Base-by-base conservation (phyloP, 2,329 filamentous ascomycete genomes). In the Diaporthe sp. region DNA sequence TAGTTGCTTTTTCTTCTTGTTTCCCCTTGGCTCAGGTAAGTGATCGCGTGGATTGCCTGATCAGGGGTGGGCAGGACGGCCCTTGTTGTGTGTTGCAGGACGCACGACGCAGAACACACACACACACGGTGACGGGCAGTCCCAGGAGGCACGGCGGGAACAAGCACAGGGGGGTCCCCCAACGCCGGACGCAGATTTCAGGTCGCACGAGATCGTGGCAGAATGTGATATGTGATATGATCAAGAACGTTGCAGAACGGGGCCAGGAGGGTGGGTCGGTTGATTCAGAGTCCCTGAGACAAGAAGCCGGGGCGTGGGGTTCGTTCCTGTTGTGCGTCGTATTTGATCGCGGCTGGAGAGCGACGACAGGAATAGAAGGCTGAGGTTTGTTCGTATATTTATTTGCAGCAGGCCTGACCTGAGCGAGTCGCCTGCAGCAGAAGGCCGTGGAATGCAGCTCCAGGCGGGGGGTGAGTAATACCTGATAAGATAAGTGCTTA, bases 91-190 rank as follows among this genome's bases (percentile, higher is more conserved):
- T 40, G 47, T 64, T 64, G 60, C 60, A 64, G 60, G 60, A 64
- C 47, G 64, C 64, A 67, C 6, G 61, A 67, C 33, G 45, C 40
- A 64, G 9, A 25, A 61, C 57, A n/a, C n/a, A 13, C 40, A 67
- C 30, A 67, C n/a, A 67, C 61, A 67, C 61, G 47, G 47, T 54
- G 64, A 68, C 47, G 64, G 61, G 47, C 30, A 54, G 64, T 67
- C 25, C n/a, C 79, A 78, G 33, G 79, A 81, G 66, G n/a, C 82
- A 83, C 6, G 74, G 60, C 73, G 86, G 73, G 84, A 85, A 33
- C 50, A 70, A 12, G 17, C n/a, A 52, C 60, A 30, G 33, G 57
- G 45, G 61, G 52, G 35, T 10, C 30, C 9, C 9, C 35, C 47
- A 55, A 60, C 40, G 71, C 50, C 71, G 57, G 73, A 50, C 66